Conservation (phyloP, 768 basidiomycete genomes). For the Leccinum aurantiacum region DNA sequence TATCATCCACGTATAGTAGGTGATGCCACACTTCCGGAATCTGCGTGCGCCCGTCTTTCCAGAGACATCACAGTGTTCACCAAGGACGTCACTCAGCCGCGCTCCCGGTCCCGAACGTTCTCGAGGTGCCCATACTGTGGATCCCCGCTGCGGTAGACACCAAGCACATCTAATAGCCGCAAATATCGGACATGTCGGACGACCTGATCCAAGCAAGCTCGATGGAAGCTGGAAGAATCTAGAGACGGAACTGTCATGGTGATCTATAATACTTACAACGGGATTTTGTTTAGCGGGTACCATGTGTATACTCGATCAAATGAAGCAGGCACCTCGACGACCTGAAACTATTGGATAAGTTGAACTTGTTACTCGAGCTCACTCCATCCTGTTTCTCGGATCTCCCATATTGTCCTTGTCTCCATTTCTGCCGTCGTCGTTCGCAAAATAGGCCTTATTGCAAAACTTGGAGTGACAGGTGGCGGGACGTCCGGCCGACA, state of each 20-base stretch:
- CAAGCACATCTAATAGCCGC: not conserved
- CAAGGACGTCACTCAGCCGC: not conserved
- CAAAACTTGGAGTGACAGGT: not conserved
- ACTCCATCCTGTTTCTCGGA: too few species aligned
- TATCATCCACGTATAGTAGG: too few species aligned
- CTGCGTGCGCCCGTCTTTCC: slow-evolving; percentile 10
- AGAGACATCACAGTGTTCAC: too few species aligned
- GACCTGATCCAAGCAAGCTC: not conserved
- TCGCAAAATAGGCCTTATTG: too few species aligned
- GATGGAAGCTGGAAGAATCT: not conserved
- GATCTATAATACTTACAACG: not conserved
- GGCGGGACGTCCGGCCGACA: not conserved
- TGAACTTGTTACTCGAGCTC: not conserved
- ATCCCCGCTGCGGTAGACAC: slow-evolving; percentile 6
- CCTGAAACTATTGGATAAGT: not conserved
- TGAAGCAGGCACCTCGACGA: not conserved
- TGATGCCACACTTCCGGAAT: slow-evolving; percentile 7
- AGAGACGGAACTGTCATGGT: not conserved
- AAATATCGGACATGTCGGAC: not conserved
- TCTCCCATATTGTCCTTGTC: too few species aligned
- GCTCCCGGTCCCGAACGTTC: slow-evolving; percentile 8
- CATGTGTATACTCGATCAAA: not conserved
- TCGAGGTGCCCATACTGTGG: slow-evolving; percentile 14
- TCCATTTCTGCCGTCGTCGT: too few species aligned
- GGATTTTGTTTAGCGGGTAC: not conserved